Conservation (phyloP, 768 basidiomycete genomes). For the Butyriboletus loyo region DNA sequence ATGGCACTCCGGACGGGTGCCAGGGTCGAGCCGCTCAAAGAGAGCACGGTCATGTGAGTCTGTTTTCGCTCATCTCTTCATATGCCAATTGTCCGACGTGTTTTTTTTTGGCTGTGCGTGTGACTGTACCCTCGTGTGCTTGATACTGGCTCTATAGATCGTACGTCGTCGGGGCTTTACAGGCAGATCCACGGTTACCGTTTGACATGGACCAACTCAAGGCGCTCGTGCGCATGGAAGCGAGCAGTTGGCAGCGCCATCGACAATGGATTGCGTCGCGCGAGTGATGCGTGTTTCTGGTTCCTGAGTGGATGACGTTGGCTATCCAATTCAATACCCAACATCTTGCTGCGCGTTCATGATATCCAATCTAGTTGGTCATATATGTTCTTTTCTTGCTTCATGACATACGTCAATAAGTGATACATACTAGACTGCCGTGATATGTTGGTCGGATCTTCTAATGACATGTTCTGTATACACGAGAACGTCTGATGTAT, state of each 20-base stretch:
- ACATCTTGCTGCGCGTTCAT: too few relatives aligned
- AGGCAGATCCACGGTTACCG: conserved; percentile 36
- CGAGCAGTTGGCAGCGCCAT: conserved; percentile 42
- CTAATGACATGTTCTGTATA: too few relatives aligned
- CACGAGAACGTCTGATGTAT: too few relatives aligned
- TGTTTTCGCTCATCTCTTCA: not conserved
- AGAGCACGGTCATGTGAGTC: conserved; percentile 49
- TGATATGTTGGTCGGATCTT: too few relatives aligned
- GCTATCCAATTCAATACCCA: not conserved
- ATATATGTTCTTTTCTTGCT: too few relatives aligned
- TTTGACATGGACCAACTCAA: conserved; percentile 36
- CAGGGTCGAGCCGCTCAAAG: conserved; percentile 39
- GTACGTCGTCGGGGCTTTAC: conserved; percentile 42
- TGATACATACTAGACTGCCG: too few relatives aligned
- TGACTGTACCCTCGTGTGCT: not conserved
- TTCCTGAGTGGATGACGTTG: not conserved
- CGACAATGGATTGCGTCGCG: conserved; percentile 35
- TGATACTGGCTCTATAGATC: conserved; percentile 28
- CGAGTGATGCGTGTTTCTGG: conserved; percentile 6
- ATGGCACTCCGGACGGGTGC: conserved; percentile 31
- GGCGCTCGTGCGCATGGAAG: conserved; percentile 38
- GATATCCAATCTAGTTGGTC: too few relatives aligned
- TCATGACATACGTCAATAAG: too few relatives aligned
- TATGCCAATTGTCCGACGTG: too few relatives aligned
- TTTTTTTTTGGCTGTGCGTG: too few relatives aligned